A percentile compares a stretch with the other conserved stretches of the same genome.
phyloP scores from a whole-genome alignment of 2,329 filamentous ascomycete species.

The Alternaria sp. region DNA sequence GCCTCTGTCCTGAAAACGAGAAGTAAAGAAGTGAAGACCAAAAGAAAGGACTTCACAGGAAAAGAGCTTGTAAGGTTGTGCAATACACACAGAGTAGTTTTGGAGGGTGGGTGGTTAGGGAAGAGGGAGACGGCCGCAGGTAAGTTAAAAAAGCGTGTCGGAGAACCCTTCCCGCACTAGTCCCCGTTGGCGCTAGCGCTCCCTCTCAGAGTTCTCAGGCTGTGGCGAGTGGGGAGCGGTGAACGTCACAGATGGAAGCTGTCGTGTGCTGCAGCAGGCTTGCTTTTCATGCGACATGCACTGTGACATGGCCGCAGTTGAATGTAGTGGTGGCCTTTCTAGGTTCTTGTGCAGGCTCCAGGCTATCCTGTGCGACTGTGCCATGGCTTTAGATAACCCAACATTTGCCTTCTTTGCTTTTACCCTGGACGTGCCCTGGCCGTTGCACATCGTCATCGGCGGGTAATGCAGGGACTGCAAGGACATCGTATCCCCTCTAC shows the following conservation, averaged over 20 bases:
- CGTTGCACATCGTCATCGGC: background rate
- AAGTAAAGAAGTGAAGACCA: slow-evolving; percentile 51
- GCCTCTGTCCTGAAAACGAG: slow-evolving; percentile 48
- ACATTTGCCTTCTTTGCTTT: background rate
- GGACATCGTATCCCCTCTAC: background rate
- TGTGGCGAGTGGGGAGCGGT: slow-evolving; percentile 35
- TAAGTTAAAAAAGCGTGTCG: slow-evolving; percentile 32
- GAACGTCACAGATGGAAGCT: slow-evolving; percentile 22
- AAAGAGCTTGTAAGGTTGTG: slow-evolving; percentile 38
- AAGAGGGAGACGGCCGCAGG: slow-evolving; percentile 24
- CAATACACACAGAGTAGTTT: slow-evolving; percentile 40
- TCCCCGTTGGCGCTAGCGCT: slow-evolving; percentile 1
- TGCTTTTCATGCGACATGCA: slow-evolving; percentile 14
- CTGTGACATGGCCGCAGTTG: slow-evolving; percentile 5
- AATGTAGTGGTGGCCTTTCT: slow-evolving; percentile 5
- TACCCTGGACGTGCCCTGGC: background rate
- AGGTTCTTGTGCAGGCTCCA: background rate
- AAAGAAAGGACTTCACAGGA: slow-evolving; percentile 49
- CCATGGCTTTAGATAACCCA: background rate
- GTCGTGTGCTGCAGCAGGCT: slow-evolving; percentile 6
- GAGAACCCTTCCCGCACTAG: slow-evolving; percentile 27
- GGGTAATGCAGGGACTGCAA: slow-evolving; percentile 1
- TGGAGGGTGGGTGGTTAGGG: slow-evolving; percentile 35
- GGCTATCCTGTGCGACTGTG: background rate
- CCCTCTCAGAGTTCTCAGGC: slow-evolving; percentile 9